Evolutionary conservation across 2,329 filamentous ascomycete genomes (phyloP).

Genomic region (Ophiostoma triangulosporum): DNA sequence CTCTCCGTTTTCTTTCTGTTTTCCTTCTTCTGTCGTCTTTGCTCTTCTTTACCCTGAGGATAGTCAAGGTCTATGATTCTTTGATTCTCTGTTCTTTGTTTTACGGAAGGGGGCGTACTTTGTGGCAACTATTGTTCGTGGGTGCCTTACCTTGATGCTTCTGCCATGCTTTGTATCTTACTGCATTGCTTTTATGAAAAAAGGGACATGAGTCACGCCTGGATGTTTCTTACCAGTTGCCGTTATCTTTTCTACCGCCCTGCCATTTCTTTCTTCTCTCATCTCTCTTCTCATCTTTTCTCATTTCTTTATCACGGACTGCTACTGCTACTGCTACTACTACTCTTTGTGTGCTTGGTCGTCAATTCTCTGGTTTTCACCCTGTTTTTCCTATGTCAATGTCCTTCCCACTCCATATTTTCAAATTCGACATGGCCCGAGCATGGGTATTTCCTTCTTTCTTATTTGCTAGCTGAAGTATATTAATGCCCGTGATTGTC

Average conservation of each 20-base stretch:
- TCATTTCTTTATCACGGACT: not conserved
- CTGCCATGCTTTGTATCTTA: not conserved
- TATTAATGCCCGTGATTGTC: too few relatives aligned
- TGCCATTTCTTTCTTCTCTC: not conserved
- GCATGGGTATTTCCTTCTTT: not conserved
- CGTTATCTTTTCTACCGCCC: not conserved
- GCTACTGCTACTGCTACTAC: not conserved
- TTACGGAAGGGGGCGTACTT: not conserved
- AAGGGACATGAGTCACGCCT: not conserved
- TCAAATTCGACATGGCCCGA: not conserved
- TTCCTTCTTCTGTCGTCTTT: not conserved
- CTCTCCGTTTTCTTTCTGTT: not conserved
- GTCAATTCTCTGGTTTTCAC: not conserved
- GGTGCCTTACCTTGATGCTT: not conserved
- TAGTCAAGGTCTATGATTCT: not conserved
- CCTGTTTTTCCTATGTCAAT: slow-evolving; percentile 1
- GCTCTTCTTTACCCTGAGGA: not conserved
- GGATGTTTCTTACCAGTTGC: not conserved
- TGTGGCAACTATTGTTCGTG: not conserved
- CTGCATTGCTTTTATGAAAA: not conserved
- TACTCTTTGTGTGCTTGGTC: not conserved
- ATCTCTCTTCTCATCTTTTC: not conserved
- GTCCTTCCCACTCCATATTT: not conserved
- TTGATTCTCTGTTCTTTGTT: not conserved
- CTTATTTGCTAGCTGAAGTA: too few relatives aligned